These are phyloP conservation scores for Hansfordia pulvinata DNA, from an alignment of 2,329 filamentous ascomycete species.

Conservation along the genomic window DNA sequence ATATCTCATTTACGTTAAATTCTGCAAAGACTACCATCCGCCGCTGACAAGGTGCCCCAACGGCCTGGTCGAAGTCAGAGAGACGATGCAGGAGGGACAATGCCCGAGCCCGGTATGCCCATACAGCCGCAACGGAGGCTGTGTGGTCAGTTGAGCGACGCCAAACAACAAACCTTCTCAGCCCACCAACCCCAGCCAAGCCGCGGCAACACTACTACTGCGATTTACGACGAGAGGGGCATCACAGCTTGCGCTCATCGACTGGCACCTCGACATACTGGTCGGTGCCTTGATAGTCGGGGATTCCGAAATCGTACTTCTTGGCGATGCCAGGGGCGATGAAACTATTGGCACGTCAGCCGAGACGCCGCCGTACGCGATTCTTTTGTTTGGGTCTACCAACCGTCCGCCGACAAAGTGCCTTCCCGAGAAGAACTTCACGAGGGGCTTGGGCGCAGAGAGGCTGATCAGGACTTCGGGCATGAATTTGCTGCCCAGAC, in stretches of 20 bases:
- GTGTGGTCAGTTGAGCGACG: constrained; percentile 33
- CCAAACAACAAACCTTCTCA: constrained; percentile 1
- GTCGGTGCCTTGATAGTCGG: constrained; percentile 72
- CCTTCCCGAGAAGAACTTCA: constrained; percentile 68
- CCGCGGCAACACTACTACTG: constrained; percentile 2
- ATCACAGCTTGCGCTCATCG: constrained; percentile 31
- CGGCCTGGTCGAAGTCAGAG: constrained; percentile 22
- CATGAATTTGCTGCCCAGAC: constrained; percentile 67
- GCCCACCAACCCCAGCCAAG: not conserved
- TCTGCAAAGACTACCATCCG: constrained; percentile 37
- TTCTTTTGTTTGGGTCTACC: constrained; percentile 13
- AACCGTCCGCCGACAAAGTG: constrained; percentile 86
- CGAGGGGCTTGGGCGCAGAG: constrained; percentile 85
- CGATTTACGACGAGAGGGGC: too few species aligned
- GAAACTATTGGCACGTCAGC: constrained; percentile 42
- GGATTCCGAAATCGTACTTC: constrained; percentile 77
- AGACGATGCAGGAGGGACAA: constrained; percentile 36
- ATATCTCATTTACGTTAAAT: constrained; percentile 44
- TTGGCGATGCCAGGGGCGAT: constrained; percentile 63
- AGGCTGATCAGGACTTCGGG: constrained; percentile 73
- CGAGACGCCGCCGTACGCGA: constrained; percentile 2
- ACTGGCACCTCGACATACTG: constrained; percentile 68
- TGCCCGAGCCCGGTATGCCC: constrained; percentile 47
- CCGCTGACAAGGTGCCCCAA: constrained; percentile 32
- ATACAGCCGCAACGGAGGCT: constrained; percentile 42